These are phyloP conservation scores for Paramyrothecium roridum DNA, from an alignment of 2,329 filamentous ascomycete species.

Conservation along the genomic window DNA sequence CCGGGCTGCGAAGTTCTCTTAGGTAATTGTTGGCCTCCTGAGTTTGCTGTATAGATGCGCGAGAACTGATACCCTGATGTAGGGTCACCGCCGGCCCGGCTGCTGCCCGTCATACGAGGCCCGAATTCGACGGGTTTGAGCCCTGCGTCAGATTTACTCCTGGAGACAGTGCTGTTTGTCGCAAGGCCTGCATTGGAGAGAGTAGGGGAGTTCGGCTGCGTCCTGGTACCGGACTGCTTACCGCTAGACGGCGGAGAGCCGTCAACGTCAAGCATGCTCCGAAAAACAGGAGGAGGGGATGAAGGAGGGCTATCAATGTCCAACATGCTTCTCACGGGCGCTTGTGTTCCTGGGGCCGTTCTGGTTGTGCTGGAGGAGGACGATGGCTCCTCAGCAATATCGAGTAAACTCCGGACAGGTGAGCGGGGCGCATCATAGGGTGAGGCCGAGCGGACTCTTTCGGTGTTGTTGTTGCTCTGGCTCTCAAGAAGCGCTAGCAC, in stretches of 20 bases:
- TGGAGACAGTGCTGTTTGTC: slow-evolving; percentile 30
- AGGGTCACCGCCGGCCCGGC: slow-evolving; percentile 32
- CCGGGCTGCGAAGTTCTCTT: slow-evolving; percentile 48
- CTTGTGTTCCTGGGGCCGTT: slow-evolving; percentile 38
- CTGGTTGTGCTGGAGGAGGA: slow-evolving; percentile 12
- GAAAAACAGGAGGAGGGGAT: slow-evolving; percentile 33
- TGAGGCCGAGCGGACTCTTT: slow-evolving; percentile 45
- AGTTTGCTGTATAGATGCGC: slow-evolving; percentile 50
- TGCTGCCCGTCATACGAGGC: slow-evolving; percentile 18
- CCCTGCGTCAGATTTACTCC: slow-evolving; percentile 55
- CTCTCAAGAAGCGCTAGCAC: slow-evolving; percentile 66
- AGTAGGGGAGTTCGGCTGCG: slow-evolving; percentile 29
- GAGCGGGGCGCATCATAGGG: slow-evolving; percentile 58
- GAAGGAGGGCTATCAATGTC: slow-evolving; percentile 47
- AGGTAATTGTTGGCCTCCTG: slow-evolving; percentile 41
- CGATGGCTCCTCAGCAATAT: slow-evolving; percentile 47
- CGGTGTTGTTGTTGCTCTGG: slow-evolving; percentile 25
- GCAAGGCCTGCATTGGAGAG: slow-evolving; percentile 15
- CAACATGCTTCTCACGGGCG: slow-evolving; percentile 63
- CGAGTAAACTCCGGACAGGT: slow-evolving; percentile 67
- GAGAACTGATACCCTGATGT: slow-evolving; percentile 60
- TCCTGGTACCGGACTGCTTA: slow-evolving; percentile 23
- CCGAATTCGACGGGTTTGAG: slow-evolving; percentile 45
- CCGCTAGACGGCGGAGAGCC: slow-evolving; percentile 27
- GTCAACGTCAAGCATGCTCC: slow-evolving; percentile 53